Conservation (phyloP, 2,329 filamentous ascomycete species). For the Paracamarosporium sp. region DNA sequence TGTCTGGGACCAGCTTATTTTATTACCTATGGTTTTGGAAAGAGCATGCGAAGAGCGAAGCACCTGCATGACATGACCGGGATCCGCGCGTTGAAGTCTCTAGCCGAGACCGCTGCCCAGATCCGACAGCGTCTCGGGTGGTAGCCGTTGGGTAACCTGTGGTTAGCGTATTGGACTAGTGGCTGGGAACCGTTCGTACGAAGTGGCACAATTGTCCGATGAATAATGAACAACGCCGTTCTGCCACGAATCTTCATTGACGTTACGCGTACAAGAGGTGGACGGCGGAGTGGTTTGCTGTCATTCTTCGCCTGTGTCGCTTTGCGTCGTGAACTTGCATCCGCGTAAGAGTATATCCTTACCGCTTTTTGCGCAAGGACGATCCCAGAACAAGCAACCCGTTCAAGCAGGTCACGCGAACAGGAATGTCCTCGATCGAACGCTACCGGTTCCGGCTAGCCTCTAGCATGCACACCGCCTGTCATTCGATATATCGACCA, state of each 20-base stretch:
- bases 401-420: slow-evolving; percentile 6
- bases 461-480: background rate
- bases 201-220: background rate
- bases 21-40: background rate
- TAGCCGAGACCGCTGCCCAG: background rate
- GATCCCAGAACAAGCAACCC: background rate
- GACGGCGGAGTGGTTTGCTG: background rate
- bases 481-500: background rate
- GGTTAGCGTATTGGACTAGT: background rate
- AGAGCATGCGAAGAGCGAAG: background rate
- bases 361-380: background rate
- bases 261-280: background rate
- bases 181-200: background rate
- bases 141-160: background rate
- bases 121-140: slow-evolving; percentile 1
- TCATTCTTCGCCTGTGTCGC: background rate
- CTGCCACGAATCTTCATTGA: background rate
- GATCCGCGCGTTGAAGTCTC: background rate
- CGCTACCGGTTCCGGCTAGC: slow-evolving; percentile 1
- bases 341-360: background rate
- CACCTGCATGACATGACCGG: too few species aligned
- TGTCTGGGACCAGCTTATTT: background rate
- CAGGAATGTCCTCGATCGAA: background rate
- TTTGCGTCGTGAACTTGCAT: background rate
- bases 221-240: background rate